Percentiles rank a stretch among this genome's conserved stretches.
Conservation (phyloP, 305 asterid species). For the Fraxinus latifolia region DNA sequence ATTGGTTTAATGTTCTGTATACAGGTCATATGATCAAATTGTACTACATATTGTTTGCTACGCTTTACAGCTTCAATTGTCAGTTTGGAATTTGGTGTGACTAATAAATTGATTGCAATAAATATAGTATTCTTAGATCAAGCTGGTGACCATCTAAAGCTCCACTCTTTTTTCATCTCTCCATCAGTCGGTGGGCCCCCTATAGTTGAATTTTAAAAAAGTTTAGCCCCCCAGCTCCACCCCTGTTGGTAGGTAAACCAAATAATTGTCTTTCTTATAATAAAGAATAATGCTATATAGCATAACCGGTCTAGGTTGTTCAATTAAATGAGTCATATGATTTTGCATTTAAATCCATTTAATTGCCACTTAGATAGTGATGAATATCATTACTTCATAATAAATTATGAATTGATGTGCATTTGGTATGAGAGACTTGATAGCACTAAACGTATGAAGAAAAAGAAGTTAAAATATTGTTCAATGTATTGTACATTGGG, state of each 20-base stretch:
- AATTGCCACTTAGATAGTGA: too few species aligned
- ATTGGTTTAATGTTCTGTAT: not conserved
- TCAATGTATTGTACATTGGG: not conserved
- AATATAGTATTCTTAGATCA: not conserved
- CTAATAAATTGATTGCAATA: not conserved
- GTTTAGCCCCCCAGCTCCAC: not conserved
- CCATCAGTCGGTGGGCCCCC: not conserved
- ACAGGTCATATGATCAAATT: not conserved
- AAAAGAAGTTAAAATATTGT: not conserved
- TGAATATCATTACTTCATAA: not conserved
- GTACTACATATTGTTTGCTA: not conserved
- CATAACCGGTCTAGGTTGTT: too few species aligned
- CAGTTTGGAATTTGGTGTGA: not conserved
- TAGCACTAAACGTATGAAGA: not conserved
- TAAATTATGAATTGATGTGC: not conserved
- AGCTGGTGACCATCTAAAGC: not conserved
- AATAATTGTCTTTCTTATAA: not conserved
- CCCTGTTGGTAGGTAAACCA: conserved; percentile 2
- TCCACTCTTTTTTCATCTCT: not conserved
- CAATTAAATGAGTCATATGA: too few species aligned
- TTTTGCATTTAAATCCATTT: too few species aligned
- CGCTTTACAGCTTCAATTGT: too few species aligned
- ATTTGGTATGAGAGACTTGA: not conserved
- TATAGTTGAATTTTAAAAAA: not conserved
- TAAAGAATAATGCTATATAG: not conserved